These are phyloP conservation scores for Geranomyces variabilis DNA, from an alignment of 192 early-diverging fungal species.

Conservation along the genomic window DNA sequence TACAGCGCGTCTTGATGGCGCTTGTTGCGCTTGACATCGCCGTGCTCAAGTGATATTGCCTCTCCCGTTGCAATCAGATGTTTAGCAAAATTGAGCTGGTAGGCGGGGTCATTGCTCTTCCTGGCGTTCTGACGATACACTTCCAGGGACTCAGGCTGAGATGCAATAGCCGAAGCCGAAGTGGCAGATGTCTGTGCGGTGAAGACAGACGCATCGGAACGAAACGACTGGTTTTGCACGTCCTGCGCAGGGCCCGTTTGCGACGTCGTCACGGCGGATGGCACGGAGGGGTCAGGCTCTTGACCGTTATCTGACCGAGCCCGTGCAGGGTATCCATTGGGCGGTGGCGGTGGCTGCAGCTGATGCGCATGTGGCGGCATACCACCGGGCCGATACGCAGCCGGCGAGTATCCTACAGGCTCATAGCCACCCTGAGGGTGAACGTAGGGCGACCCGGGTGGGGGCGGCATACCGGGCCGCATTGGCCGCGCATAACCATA, in stretches of 20 bases:
- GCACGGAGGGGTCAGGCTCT: too few relatives aligned
- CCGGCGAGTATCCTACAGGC: too few relatives aligned
- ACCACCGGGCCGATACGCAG: too few relatives aligned
- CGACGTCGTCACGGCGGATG: too few relatives aligned
- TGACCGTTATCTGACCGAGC: too few relatives aligned
- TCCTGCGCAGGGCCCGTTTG: conserved; percentile 2
- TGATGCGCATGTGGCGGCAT: too few relatives aligned
- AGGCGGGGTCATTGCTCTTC: conserved; percentile 63
- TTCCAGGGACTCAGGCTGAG: conserved; percentile 39
- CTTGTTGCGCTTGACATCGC: conserved; percentile 62
- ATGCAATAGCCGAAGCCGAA: conserved; percentile 4
- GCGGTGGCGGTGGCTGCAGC: too few relatives aligned
- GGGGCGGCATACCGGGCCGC: too few relatives aligned
- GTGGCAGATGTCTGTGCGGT: conserved; percentile 15
- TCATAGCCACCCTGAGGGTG: too few relatives aligned
- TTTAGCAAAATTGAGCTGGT: conserved; percentile 86
- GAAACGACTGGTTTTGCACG: conserved; percentile 26
- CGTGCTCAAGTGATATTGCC: conserved; percentile 33
- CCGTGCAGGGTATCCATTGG: too few relatives aligned
- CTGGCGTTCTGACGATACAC: conserved; percentile 48
- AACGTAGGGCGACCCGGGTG: too few relatives aligned
- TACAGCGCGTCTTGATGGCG: conserved; percentile 75
- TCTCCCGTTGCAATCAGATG: conserved; percentile 81
- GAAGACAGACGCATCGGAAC: conserved; percentile 16
- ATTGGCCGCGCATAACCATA: too few relatives aligned